Evolutionary conservation across 78 protist species (phyloP).

Genomic region (Dictyostelium discoideum): DNA sequence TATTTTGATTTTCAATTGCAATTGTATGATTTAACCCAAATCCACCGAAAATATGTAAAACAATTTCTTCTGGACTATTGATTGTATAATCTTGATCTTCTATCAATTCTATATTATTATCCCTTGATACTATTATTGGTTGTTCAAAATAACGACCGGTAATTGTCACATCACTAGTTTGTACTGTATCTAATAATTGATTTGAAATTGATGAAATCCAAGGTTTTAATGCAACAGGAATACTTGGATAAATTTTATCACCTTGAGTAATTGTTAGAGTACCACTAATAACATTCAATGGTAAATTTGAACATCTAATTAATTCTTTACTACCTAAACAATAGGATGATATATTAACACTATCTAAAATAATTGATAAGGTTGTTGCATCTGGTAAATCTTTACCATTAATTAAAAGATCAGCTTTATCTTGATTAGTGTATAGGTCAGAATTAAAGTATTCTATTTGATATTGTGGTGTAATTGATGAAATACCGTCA

Average conservation of each 20-base stretch:
- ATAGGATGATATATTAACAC: not conserved
- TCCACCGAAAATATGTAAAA: not conserved
- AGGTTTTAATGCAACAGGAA: not conserved
- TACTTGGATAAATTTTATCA: not conserved
- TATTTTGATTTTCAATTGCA: not conserved
- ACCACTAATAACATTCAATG: not conserved
- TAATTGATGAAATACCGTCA: not conserved
- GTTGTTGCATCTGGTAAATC: not conserved
- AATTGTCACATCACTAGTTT: not conserved
- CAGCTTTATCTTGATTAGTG: not conserved
- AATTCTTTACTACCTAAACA: not conserved
- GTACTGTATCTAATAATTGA: not conserved
- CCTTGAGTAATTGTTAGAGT: not conserved
- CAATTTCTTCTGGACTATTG: not conserved
- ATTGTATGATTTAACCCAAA: not conserved
- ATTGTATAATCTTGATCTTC: not conserved
- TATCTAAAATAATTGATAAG: not conserved
- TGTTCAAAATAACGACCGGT: slow-evolving; percentile 21
- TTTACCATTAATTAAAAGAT: not conserved
- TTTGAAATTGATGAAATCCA: not conserved
- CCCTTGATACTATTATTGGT: not conserved
- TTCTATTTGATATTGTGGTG: not conserved
- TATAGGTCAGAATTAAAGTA: not conserved
- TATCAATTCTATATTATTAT: not conserved
- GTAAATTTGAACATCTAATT: not conserved